Base-by-base conservation (phyloP, 768 basidiomycete genomes). In the Gyrodon lividus region DNA sequence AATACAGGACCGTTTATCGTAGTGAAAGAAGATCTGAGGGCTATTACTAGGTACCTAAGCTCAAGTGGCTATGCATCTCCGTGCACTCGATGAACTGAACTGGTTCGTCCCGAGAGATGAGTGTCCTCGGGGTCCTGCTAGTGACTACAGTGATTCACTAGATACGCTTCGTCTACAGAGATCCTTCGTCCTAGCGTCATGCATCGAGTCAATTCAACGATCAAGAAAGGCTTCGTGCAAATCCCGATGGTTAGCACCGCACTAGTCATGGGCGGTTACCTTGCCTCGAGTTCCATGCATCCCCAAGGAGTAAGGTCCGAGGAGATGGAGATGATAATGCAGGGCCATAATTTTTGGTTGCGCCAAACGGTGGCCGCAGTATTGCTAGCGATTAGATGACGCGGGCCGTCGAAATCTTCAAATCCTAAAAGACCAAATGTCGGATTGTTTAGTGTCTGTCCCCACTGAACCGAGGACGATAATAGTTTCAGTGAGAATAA, bases 61-160 rank as follows among this genome's bases (percentile, higher is more conserved):
- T 28, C 10, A 37, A 34, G 49, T 54, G 52, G 52, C 49, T 38
- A 51, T 54, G 42, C 48, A 40, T n/a, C 52, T 51, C 34, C 40
- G 24, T 24, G 48, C 19, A 17, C 52, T 50, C 39, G 9, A 23
- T n/a, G n/a, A 56, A 46, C 48, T n/a, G 51, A 68, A 50, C 66
- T 26, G 37, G 66, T 56, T 70, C 68, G 39, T 23, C 14, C 51
- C 35, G 4, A 17, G 24, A 52, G 28, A 46, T 47, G 7, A 5
- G 44, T 4, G 57, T 58, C 28, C 41, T 54, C 51, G 68, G 66
- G 66, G 66, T 70, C 68, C 57, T 46, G n/a, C n/a, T n/a, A n/a
- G n/a, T n/a, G n/a, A n/a, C n/a, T n/a, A n/a, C n/a, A n/a, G n/a
- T n/a, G n/a, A n/a, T n/a, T n/a, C n/a, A n/a, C n/a, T n/a, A n/a